phyloP scores from a whole-genome alignment of 1,284 basidiomycete genomes.

The Apiotrichum akiyoshidainum region DNA sequence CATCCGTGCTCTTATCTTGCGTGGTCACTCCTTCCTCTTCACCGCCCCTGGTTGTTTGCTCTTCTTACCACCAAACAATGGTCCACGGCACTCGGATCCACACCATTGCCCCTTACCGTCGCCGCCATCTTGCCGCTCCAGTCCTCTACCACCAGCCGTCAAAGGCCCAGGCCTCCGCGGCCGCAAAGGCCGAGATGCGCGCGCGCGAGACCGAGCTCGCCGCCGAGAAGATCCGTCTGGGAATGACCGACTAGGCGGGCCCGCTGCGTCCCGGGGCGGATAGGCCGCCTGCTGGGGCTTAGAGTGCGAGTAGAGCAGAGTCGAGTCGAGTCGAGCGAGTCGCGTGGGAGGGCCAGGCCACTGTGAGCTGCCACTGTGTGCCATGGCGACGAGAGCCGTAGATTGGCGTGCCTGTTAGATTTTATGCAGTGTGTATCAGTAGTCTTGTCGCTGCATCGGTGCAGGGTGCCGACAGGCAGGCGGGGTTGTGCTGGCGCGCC shows the following conservation, averaged over 20 bases:
- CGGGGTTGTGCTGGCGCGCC: no score
- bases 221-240: slow-evolving; percentile 72
- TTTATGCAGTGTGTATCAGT: slow-evolving; percentile 8
- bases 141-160: slow-evolving; percentile 97
- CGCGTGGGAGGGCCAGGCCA: neutral
- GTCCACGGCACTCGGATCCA: neutral
- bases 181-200: slow-evolving; percentile 84
- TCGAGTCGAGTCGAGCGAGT: no score
- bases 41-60: no score
- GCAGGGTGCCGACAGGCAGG: no score
- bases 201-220: slow-evolving; percentile 86
- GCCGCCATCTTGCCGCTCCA: slow-evolving; percentile 25
- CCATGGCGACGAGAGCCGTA: no score
- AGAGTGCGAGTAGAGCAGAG: no score
- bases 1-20: no score
- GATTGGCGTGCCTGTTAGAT: neutral
- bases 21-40: no score
- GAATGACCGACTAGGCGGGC: slow-evolving; percentile 30
- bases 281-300: neutral
- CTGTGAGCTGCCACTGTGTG: neutral
- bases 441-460: neutral
- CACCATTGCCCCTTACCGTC: neutral
- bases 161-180: slow-evolving; percentile 81
- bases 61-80: neutral
- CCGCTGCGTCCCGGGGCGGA: no score